These are phyloP conservation scores for Xylaria grammica DNA, from an alignment of 495 filamentous ascomycete genomes.

Conservation along the genomic window DNA sequence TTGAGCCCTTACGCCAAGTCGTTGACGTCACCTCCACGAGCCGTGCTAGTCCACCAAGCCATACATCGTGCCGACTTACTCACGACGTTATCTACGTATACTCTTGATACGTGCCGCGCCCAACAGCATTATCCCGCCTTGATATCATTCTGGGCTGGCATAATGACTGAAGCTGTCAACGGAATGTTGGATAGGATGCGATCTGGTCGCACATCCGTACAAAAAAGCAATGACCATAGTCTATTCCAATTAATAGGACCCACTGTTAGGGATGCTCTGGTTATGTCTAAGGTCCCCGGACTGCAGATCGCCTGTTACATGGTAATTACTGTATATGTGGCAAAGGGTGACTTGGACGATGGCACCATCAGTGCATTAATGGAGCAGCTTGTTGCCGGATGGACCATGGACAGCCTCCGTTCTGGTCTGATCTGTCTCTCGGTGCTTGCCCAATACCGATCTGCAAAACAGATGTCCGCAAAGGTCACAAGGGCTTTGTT, in stretches of 20 bases:
- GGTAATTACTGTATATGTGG: constrained; percentile 81
- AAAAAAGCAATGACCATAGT: constrained; percentile 76
- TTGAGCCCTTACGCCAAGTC: constrained; percentile 82
- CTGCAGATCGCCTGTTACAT: constrained; percentile 87
- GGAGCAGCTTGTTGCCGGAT: constrained; percentile 79
- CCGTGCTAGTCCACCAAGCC: constrained; percentile 79
- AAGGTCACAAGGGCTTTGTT: constrained; percentile 71
- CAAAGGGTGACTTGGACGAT: constrained; percentile 78
- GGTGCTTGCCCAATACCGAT: constrained; percentile 76
- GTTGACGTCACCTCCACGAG: constrained; percentile 73
- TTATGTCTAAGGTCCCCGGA: constrained; percentile 72
- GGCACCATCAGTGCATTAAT: constrained; percentile 77
- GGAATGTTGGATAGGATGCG: constrained; percentile 75
- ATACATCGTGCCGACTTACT: constrained; percentile 75
- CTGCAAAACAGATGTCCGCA: constrained; percentile 69
- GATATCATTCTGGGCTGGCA: constrained; percentile 84
- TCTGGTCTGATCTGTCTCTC: constrained; percentile 82
- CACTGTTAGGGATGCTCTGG: constrained; percentile 74
- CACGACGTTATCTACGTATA: constrained; percentile 72
- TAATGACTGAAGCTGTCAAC: constrained; percentile 80
- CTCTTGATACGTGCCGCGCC: constrained; percentile 68
- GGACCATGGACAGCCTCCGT: constrained; percentile 70
- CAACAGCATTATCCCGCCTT: constrained; percentile 74
- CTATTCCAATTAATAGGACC: constrained; percentile 76
- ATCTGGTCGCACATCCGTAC: constrained; percentile 70